These are phyloP conservation scores for Salix brachista DNA, from an alignment of 345 rosid genomes.

Conservation along the genomic window DNA sequence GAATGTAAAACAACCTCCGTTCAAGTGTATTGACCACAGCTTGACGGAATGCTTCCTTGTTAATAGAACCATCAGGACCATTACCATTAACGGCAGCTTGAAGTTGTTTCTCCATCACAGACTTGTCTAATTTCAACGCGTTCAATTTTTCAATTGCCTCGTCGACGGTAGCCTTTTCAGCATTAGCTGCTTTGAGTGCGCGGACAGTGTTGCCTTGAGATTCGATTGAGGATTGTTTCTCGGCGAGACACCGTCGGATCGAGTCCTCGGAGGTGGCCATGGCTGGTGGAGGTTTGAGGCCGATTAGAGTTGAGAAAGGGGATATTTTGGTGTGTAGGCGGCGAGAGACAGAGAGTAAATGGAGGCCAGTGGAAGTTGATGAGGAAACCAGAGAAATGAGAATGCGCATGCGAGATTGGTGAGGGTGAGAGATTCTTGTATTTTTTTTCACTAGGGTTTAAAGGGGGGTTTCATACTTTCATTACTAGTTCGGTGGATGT, in stretches of 20 bases:
- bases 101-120: conserved; percentile 70
- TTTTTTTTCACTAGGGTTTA: not conserved
- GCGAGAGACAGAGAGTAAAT: conserved; percentile 12
- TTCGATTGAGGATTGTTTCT: conserved; percentile 63
- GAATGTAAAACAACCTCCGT: conserved; percentile 71
- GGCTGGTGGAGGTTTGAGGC: conserved; percentile 1
- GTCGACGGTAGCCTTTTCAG: conserved; percentile 56
- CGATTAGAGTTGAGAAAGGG: not conserved
- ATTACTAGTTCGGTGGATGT: too few relatives aligned
- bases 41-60: conserved; percentile 78
- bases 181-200: conserved; percentile 61
- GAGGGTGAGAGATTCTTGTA: not conserved
- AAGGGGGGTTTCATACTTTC: too few relatives aligned
- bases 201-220: conserved; percentile 72
- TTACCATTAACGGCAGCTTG: conserved; percentile 43
- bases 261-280: conserved; percentile 69
- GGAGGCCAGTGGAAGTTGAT: conserved; percentile 25
- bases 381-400: conserved; percentile 27
- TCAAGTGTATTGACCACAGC: conserved; percentile 70
- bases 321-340: conserved; percentile 1
- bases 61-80: conserved; percentile 38
- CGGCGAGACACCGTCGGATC: conserved; percentile 54
- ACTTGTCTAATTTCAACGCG: conserved; percentile 60
- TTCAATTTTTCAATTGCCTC: conserved; percentile 65
- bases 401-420: conserved; percentile 37